Evolutionary conservation across 106 monocot species (phyloP).

Genomic region (Dioscorea alata): DNA sequence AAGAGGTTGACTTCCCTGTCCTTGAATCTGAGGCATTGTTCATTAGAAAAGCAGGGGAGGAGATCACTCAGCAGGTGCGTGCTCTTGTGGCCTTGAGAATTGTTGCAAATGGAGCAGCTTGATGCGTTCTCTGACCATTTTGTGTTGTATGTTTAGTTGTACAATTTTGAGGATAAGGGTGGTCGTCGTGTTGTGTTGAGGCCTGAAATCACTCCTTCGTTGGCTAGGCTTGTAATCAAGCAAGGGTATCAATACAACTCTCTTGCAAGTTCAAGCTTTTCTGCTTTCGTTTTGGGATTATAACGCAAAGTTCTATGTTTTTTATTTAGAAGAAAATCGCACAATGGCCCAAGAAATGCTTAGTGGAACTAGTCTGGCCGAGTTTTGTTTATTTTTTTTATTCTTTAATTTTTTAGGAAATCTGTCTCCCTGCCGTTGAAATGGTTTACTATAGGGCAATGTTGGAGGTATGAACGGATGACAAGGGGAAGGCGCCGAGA

Average conservation of each 20-base stretch:
- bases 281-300: neutral
- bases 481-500: conserved; percentile 96
- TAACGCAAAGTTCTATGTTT: neutral
- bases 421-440: conserved; percentile 90
- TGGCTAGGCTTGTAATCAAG: conserved; percentile 96
- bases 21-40: conserved; percentile 94
- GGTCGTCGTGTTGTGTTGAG: conserved; percentile 96
- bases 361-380: neutral
- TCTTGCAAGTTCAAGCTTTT: neutral
- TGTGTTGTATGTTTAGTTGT: conserved; percentile 42
- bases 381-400: conserved; percentile 15
- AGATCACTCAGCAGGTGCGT: conserved; percentile 91
- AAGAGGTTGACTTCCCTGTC: conserved; percentile 97
- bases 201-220: conserved; percentile 97
- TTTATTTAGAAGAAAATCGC: no score
- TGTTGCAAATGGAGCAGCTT: no score
- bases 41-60: conserved; percentile 97
- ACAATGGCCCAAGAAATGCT: neutral
- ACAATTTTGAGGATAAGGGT: conserved; percentile 98
- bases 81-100: neutral
- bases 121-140: neutral
- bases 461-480: conserved; percentile 99
- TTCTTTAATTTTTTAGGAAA: conserved; percentile 67
- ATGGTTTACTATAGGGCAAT: conserved; percentile 99
- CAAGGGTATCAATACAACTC: conserved; percentile 51